Conservation (phyloP, 1,284 basidiomycete species). For the Cerioporus squamosus region DNA sequence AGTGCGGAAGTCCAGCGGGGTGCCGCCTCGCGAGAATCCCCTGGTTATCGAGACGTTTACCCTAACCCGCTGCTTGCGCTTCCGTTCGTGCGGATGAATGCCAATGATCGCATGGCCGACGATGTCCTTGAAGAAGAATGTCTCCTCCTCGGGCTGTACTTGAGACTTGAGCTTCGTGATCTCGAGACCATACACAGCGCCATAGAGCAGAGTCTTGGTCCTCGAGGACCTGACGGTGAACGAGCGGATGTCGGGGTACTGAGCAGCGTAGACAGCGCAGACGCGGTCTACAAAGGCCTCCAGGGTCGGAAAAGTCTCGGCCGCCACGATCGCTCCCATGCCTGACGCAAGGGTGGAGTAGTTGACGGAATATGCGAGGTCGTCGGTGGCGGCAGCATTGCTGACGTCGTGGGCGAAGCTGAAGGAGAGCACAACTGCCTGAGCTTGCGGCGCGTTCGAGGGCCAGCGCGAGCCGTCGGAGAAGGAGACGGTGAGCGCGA, state of each 20-base stretch:
- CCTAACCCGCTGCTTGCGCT: constrained; percentile 70
- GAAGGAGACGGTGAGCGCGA: constrained; percentile 45
- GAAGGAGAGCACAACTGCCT: constrained; percentile 64
- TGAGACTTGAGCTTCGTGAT: constrained; percentile 33
- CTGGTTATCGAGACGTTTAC: constrained; percentile 52
- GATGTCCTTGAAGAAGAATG: constrained; percentile 54
- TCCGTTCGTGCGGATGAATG: constrained; percentile 73
- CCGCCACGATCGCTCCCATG: constrained; percentile 33
- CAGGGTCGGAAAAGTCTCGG: constrained; percentile 42
- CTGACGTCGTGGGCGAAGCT: constrained; percentile 59
- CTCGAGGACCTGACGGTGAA: constrained; percentile 51
- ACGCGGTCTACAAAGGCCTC: constrained; percentile 49
- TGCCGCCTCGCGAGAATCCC: constrained; percentile 17
- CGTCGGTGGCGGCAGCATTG: constrained; percentile 56
- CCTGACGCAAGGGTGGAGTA: constrained; percentile 54
- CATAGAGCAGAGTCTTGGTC: constrained; percentile 58
- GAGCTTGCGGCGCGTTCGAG: constrained; percentile 41
- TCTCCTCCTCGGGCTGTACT: constrained; percentile 20
- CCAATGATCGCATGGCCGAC: constrained; percentile 69
- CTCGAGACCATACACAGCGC: constrained; percentile 49
- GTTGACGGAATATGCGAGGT: constrained; percentile 62
- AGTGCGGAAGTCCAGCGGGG: constrained; percentile 42
- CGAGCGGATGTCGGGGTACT: constrained; percentile 41
- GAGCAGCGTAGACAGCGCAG: constrained; percentile 45
- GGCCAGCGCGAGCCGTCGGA: constrained; percentile 50